Evolutionary conservation across 768 basidiomycete species (phyloP).

Genomic region (Trametes maxima): DNA sequence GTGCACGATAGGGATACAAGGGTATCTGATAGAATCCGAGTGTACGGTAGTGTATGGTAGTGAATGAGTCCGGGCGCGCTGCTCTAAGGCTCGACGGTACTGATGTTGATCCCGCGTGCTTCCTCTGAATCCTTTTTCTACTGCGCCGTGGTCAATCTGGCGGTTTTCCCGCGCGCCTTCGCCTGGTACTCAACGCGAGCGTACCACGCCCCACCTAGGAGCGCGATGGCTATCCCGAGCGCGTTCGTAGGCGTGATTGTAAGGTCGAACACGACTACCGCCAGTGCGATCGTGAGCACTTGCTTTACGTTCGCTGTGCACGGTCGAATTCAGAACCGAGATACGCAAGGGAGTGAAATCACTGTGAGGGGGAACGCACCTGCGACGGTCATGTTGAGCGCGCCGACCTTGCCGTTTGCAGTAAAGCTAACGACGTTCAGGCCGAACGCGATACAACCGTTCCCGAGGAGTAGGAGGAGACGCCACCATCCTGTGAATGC

Average conservation of each 20-base stretch:
- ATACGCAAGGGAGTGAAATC: neutral
- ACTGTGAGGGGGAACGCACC: constrained; percentile 46
- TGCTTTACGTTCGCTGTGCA: constrained; percentile 87
- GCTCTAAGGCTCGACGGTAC: too few relatives aligned
- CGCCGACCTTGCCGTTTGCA: constrained; percentile 91
- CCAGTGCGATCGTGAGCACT: constrained; percentile 84
- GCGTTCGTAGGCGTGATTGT: constrained; percentile 79
- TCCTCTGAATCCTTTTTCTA: neutral
- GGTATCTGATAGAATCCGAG: constrained; percentile 5
- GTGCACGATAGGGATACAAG: constrained; percentile 10
- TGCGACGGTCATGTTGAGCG: constrained; percentile 89
- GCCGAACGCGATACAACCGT: constrained; percentile 88
- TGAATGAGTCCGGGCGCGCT: too few relatives aligned
- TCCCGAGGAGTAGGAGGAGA: constrained; percentile 59
- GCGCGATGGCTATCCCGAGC: constrained; percentile 80
- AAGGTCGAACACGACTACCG: constrained; percentile 82
- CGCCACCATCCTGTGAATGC: constrained; percentile 33
- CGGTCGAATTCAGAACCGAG: neutral
- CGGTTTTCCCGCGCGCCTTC: constrained; percentile 15
- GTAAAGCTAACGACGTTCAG: constrained; percentile 94
- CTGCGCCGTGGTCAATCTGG: too few relatives aligned
- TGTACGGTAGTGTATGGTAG: neutral
- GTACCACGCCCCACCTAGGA: constrained; percentile 85
- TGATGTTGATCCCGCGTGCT: too few relatives aligned
- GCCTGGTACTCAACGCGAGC: constrained; percentile 57